Base-by-base conservation (phyloP, 169 alveolate species). In the Plasmodium relictum region DNA sequence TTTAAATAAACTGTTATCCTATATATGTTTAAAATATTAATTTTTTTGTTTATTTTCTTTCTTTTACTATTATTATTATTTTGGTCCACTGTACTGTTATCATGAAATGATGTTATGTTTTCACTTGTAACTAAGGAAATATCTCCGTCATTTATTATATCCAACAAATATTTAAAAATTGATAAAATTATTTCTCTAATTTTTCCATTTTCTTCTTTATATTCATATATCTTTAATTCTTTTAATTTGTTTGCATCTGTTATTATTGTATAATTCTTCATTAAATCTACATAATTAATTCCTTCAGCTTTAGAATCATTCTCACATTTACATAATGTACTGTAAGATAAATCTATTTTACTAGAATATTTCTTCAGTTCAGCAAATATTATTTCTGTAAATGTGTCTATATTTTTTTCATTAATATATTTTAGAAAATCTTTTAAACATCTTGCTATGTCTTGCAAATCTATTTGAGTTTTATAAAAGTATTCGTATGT, bases 161-260 rank as follows among this genome's bases (percentile, higher is more conserved):
- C 90, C 44, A 80, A 52, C 12, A 86, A 44, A 26, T 70, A 69
- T 63, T 71, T 86, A 26, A 86, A 70, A 70, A 86, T 71, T 12
- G 92, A 58, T 41, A 86, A 73, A 70, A 86, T 69, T 0, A 86
- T 86, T 72, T 86, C 92, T 37, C 92, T 58, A 22, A 63, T 22
- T 37, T 56, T 86, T 58, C 88, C 92, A 69, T 65, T 45, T 6
- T 39, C 20, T 52, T 86, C 42, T 6, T 26, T 37, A 52, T 52
- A 59, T 86, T 86, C 92, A 9, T 56, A 71, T 44, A 58, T 31
- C 26, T 45, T 70, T 44, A 86, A 65, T 44, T 86, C 78, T 6
- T 48, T 45, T 62, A 86, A 71, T 70, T 86, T 86, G 0, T 39
- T 58, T 70, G 12, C 37, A 41, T 48, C 71, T 20, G 18, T 18